phyloP scores from a whole-genome alignment of 1,284 basidiomycete species.

The Apiotrichum sp. region DNA sequence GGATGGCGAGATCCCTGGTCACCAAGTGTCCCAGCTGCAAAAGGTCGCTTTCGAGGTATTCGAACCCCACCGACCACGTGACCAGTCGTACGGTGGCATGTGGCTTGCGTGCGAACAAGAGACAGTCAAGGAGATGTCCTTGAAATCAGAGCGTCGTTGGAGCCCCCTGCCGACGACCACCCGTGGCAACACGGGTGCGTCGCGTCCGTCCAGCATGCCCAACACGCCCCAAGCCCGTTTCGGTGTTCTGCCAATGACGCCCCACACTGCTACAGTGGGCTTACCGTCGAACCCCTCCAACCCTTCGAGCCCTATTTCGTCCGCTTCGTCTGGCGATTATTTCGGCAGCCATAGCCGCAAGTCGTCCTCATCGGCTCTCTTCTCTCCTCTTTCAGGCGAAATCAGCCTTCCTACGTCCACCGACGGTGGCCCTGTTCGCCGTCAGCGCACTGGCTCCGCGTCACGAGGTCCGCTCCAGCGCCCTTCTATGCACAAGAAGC shows the following conservation, averaged over 20 bases:
- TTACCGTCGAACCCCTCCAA: conserved; percentile 40
- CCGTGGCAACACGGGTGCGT: conserved; percentile 3
- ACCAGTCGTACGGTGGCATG: conserved; percentile 22
- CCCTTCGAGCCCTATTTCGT: conserved; percentile 36
- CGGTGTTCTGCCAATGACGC: conserved; percentile 45
- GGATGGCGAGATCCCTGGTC: conserved; percentile 80
- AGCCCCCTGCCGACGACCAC: conserved; percentile 15
- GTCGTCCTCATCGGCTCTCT: conserved; percentile 33
- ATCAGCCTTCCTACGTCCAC: conserved; percentile 27
- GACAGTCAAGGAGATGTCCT: conserved; percentile 26
- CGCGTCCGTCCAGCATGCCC: conserved; percentile 30
- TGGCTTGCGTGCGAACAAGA: conserved; percentile 43
- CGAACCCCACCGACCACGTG: conserved; percentile 48
- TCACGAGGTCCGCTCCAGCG: conserved; percentile 27
- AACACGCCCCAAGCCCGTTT: conserved; percentile 37
- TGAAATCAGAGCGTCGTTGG: conserved; percentile 32
- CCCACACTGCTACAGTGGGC: conserved; percentile 25
- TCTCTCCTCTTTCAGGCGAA: conserved; percentile 30
- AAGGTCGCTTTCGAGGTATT: conserved; percentile 87
- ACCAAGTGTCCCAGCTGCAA: conserved; percentile 90
- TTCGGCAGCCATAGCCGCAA: conserved; percentile 37
- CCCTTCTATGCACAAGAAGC: conserved; percentile 29
- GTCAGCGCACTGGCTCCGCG: conserved; percentile 33
- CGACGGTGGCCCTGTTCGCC: conserved; percentile 39
- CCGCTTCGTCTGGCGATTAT: conserved; percentile 32